Evolutionary conservation across 192 early-diverging fungal species (phyloP), one percentile per base, ranked within the genome.

Genomic region (Entomortierella beljakovae): DNA sequence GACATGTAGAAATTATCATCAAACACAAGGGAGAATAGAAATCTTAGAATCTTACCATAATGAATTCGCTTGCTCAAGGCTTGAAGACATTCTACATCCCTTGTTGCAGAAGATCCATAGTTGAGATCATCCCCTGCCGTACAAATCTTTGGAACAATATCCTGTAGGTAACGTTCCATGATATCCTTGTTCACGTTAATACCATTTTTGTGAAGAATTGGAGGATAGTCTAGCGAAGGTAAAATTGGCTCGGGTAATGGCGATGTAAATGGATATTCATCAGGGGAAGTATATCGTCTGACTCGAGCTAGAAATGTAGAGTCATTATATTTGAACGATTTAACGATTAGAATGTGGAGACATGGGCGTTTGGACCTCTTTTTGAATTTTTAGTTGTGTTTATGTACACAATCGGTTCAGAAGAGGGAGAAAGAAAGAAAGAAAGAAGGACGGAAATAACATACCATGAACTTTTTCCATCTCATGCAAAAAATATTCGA

Each of bases 1-100:
- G 43, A 50, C 25, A 46, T 2, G 55, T 31, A 50, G 61, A 31
- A 18, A 40, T 51, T 15, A 51, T n/a, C 16, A 57, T 22, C 23
- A n/a, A 38, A 29, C 16, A 2, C n/a, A 2, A 29, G 26, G 6
- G 37, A 32, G 23, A 37, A 13, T 18, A 43, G 18, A 13, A 13
- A 13, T 33, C 22, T 7, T 16, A n/a, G n/a, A 3, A 23, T 37
- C 6, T 57, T 85, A 90, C 95, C 98, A 67, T 95, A 97, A 83
- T 99, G 98, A 68, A 99, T 97, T 61, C 98, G 88, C 49, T 94
- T 88, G 65, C 93, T 95, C 32, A 99, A 85, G 0, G 94, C 88
- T 82, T 99, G 98, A 25, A 99, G 80, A 25, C 92, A 95, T 53
- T 96, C 94, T 18, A 96, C 92, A 81, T 99, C 98, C 55, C 92